These are phyloP conservation scores for Blastosporella zonata DNA, from an alignment of 1,284 basidiomycete species.

Conservation along the genomic window DNA sequence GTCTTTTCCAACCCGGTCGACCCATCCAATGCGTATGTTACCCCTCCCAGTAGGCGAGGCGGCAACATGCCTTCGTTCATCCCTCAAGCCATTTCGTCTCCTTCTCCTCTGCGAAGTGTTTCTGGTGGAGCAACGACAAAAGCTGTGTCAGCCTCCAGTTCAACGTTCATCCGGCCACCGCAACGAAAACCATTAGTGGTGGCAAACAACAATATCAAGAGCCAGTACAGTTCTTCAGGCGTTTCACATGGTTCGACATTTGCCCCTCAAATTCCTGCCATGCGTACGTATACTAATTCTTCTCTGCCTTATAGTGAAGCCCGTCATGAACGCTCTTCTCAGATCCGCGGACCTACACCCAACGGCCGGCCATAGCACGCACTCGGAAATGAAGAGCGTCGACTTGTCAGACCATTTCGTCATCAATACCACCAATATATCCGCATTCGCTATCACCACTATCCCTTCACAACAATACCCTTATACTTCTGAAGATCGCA, in stretches of 20 bases:
- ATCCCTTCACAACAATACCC: conserved; percentile 23
- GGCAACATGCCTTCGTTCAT: conserved; percentile 47
- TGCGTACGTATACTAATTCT: conserved; percentile 56
- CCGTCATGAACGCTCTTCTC: conserved; percentile 32
- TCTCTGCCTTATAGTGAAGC: conserved; percentile 34
- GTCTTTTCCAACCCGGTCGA: conserved; percentile 20
- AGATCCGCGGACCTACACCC: conserved; percentile 31
- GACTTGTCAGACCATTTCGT: conserved; percentile 27
- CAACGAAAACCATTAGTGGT: conserved; percentile 35
- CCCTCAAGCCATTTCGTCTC: conserved; percentile 45
- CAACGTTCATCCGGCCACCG: conserved; percentile 55
- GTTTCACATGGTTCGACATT: conserved; percentile 56
- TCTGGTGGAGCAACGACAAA: conserved; percentile 26
- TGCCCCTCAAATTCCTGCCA: conserved; percentile 43
- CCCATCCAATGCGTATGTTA: conserved; percentile 30
- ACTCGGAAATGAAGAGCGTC: conserved; percentile 35
- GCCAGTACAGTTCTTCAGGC: conserved; percentile 24
- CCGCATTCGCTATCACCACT: conserved; percentile 12
- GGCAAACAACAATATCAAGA: conserved; percentile 18
- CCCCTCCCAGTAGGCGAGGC: conserved; percentile 48
- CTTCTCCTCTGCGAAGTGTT: conserved; percentile 32
- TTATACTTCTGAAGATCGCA: conserved; percentile 8
- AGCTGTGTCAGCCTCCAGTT: conserved; percentile 20
- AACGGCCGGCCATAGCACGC: conserved; percentile 21
- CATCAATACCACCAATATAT: conserved; percentile 13